Conservation (phyloP, 257 asterid genomes). For the Solanum bukasovii region DNA sequence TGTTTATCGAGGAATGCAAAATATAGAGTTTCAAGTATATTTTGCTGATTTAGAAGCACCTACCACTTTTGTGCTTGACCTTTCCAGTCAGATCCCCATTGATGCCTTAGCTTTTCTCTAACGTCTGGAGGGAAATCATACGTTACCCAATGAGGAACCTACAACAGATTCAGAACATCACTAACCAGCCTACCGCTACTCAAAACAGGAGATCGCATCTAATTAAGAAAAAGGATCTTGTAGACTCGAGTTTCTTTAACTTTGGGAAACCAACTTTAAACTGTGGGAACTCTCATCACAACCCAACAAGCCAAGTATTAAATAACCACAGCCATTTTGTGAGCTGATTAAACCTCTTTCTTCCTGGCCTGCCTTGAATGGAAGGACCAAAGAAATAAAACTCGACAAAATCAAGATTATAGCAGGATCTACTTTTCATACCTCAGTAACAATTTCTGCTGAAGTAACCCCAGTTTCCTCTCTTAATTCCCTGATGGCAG, state of each 20-base stretch:
- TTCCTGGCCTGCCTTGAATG: not conserved
- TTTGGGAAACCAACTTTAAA: not conserved
- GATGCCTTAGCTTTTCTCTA: slow-evolving; percentile 62
- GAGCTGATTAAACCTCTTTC: not conserved
- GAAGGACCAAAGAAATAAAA: not conserved
- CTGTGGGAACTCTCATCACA: not conserved
- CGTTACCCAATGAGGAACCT: slow-evolving; percentile 89
- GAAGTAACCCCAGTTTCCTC: slow-evolving; percentile 96
- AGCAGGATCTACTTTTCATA: slow-evolving; percentile 11
- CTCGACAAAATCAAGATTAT: not conserved
- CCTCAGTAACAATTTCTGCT: slow-evolving; percentile 82
- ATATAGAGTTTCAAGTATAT: not conserved
- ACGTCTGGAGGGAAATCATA: slow-evolving; percentile 92
- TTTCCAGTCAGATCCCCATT: slow-evolving; percentile 96
- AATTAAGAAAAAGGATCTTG: not conserved
- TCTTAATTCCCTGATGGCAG: slow-evolving; percentile 78
- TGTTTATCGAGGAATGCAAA: not conserved
- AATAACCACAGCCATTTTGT: not conserved
- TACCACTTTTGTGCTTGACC: slow-evolving; percentile 99
- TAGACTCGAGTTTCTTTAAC: not conserved
- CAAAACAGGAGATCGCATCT: not conserved
- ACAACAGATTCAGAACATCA: slow-evolving; percentile 12
- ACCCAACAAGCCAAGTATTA: not conserved
- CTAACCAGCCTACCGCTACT: slow-evolving; percentile 5
- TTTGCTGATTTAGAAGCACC: slow-evolving; percentile 9